phyloP scores from a whole-genome alignment of 1,139 yeast genomes.

The Candida albicans region DNA sequence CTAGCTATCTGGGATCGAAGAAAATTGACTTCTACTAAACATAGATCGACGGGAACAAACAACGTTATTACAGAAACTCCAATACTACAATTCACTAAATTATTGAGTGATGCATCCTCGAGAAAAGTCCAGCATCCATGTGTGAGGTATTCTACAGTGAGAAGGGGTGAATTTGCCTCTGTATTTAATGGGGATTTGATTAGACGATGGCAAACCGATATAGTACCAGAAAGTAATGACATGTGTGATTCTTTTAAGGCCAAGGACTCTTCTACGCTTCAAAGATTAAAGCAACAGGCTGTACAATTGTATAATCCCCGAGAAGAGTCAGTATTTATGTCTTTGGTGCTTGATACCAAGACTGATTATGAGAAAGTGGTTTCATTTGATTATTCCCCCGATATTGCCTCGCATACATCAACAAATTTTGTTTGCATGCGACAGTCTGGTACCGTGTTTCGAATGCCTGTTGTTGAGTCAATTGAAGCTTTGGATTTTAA shows the following conservation, averaged over 20 bases:
- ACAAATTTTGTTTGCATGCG: conserved; percentile 77
- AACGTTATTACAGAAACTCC: conserved; percentile 53
- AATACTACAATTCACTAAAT: conserved; percentile 61
- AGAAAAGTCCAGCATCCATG: conserved; percentile 63
- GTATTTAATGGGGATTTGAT: conserved; percentile 76
- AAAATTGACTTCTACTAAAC: conserved; percentile 40
- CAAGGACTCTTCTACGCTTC: conserved; percentile 14
- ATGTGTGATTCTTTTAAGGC: conserved; percentile 6
- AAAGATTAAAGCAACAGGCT: conserved; percentile 36
- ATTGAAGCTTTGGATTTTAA: conserved; percentile 66
- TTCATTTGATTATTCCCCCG: conserved; percentile 80
- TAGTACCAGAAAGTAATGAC: conserved; percentile 41
- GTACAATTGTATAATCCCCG: conserved; percentile 35
- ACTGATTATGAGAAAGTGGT: conserved; percentile 81
- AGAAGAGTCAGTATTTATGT: conserved; percentile 66
- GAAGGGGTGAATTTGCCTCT: conserved; percentile 76
- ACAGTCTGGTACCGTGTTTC: conserved; percentile 82
- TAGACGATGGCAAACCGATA: conserved; percentile 80
- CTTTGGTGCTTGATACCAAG: conserved; percentile 71
- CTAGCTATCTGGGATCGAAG: conserved; percentile 88
- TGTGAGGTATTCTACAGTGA: conserved; percentile 67
- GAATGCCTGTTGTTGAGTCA: conserved; percentile 74
- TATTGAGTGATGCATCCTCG: conserved; percentile 63
- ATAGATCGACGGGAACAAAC: conserved; percentile 15
- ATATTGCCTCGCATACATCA: conserved; percentile 43